phyloP scores from a whole-genome alignment of 2,329 filamentous ascomycete species.

The Phaeophleospora eucalypticola region DNA sequence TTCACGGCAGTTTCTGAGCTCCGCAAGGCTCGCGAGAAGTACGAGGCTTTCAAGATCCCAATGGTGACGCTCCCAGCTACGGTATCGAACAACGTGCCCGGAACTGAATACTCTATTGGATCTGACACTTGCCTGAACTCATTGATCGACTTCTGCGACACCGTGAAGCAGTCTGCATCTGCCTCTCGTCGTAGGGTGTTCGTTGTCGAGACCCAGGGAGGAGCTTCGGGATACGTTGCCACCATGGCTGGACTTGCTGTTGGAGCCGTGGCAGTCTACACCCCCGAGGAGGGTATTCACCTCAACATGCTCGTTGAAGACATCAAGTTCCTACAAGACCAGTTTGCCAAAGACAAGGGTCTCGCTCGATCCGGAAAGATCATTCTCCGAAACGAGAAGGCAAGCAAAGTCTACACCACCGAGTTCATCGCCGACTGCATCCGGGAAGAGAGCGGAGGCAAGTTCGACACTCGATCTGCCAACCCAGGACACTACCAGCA shows the following conservation, averaged over 20 bases:
- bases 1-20: constrained; percentile 90
- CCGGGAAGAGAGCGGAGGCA: constrained; percentile 82
- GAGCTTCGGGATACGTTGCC: constrained; percentile 87
- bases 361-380: constrained; percentile 87
- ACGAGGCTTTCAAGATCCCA: constrained; percentile 84
- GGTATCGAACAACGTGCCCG: constrained; percentile 97
- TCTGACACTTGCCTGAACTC: constrained; percentile 97
- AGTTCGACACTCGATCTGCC: constrained; percentile 87
- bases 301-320: constrained; percentile 89
- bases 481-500: constrained; percentile 94
- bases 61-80: constrained; percentile 92
- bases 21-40: constrained; percentile 71
- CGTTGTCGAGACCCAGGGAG: constrained; percentile 96
- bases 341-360: constrained; percentile 80
- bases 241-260: constrained; percentile 88
- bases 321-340: constrained; percentile 80
- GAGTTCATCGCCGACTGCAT: constrained; percentile 95
- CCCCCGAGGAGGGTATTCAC: constrained; percentile 90
- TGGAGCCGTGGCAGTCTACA: constrained; percentile 89
- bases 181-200: constrained; percentile 91
- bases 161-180: constrained; percentile 94
- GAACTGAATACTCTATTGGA: constrained; percentile 93
- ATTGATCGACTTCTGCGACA: constrained; percentile 90
- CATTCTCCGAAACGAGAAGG: constrained; percentile 94
- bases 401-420: constrained; percentile 83